Base-by-base conservation (phyloP, 1,284 basidiomycete species). In the Pyrrhoderma noxium region DNA sequence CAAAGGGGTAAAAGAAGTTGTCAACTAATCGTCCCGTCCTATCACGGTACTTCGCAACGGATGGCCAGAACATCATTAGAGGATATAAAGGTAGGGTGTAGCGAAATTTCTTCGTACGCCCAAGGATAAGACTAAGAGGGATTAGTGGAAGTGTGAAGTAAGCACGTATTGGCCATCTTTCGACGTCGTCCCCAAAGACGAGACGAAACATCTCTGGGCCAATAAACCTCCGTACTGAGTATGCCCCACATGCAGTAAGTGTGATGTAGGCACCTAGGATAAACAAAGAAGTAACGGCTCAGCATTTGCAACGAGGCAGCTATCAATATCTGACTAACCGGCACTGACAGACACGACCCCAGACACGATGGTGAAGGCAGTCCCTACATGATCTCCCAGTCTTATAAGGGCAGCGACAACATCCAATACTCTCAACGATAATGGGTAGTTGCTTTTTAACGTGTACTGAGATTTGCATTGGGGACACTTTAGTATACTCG, bases 401-500 rank as follows among this genome's bases (percentile, higher is more conserved):
- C 75, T 73, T 16, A 85, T 58, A 0, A 68, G 47, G 36, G 62
- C 68, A 60, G 84, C 80, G 5, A 75, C 65, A 1, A 65, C 56
- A 36, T 79, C 68, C 50, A 88, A 59, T 11, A 78, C 44, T 11
- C 70, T 65, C 27, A 89, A 68, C 0, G 76, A 37, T 8, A 66
- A 49, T 0, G 81, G 80, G 41, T 79, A 76, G 2, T 79, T 65
- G 64, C 85, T 85, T 56, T 79, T 75, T 44, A 89, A 64, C 59
- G 80, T 74, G 62, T 89, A 90, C 34, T 62, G 61, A 0, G 78
- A 70, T 3, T 78, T 74, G 57, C 87, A 90, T 58, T 89, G 88
- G 0, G 88, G 87, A 60, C 88, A 91, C 60, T 85, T 84, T 52
- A 85, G 73, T 0, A 84, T 81, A 58, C 82, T 82, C 8, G 47